Evolutionary conservation across 208 protist genomes (phyloP).

Genomic region (Blastocrithidia nonstop): DNA sequence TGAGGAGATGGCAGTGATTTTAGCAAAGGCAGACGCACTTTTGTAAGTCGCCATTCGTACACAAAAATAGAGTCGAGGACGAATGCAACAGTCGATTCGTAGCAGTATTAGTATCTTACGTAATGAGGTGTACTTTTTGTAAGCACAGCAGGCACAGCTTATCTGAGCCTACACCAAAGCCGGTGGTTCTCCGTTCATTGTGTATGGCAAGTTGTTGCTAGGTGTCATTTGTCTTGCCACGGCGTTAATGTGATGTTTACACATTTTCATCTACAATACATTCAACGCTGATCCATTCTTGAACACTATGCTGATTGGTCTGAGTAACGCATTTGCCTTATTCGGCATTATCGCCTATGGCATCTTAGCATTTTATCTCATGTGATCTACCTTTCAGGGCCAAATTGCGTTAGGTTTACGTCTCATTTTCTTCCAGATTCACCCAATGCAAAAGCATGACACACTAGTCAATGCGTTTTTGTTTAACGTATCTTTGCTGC

Average conservation of each 20-base stretch:
- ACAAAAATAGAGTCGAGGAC: slow-evolving; percentile 15
- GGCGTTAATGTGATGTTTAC: slow-evolving; percentile 70
- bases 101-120: slow-evolving; percentile 61
- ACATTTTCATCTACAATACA: slow-evolving; percentile 82
- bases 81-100: slow-evolving; percentile 16
- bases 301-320: slow-evolving; percentile 49
- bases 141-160: slow-evolving; percentile 68
- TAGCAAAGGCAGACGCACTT: slow-evolving; percentile 58
- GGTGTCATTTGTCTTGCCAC: slow-evolving; percentile 40
- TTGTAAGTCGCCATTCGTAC: slow-evolving; percentile 42
- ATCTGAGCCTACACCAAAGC: slow-evolving; percentile 62
- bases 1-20: slow-evolving; percentile 66
- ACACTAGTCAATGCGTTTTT: slow-evolving; percentile 91
- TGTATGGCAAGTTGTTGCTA: slow-evolving; percentile 30
- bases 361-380: slow-evolving; percentile 85
- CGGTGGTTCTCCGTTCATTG: slow-evolving; percentile 45
- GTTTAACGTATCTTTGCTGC: slow-evolving; percentile 87
- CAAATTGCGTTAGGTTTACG: slow-evolving; percentile 82
- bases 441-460: slow-evolving; percentile 77
- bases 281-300: slow-evolving; percentile 45
- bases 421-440: slow-evolving; percentile 70
- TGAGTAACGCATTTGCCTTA: slow-evolving; percentile 78
- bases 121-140: slow-evolving; percentile 77
- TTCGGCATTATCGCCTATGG: slow-evolving; percentile 83
- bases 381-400: slow-evolving; percentile 83